Evolutionary conservation across 139 green algal genomes (phyloP).

Genomic region (Coccomyxa sp.): DNA sequence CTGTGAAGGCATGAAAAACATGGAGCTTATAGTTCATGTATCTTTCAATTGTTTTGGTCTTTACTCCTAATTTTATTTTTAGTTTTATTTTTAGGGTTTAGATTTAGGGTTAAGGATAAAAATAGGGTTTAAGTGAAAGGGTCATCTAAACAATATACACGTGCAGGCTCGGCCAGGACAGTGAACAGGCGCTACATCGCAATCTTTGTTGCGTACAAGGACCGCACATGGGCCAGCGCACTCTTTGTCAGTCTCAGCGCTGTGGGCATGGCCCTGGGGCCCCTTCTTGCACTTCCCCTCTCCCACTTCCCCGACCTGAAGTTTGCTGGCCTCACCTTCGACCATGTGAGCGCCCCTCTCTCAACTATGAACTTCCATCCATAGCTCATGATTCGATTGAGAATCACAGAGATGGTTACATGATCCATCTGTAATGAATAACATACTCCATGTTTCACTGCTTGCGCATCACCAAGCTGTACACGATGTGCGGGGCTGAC

Average conservation of each 20-base stretch:
- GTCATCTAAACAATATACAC: too few species aligned
- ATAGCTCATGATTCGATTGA: too few species aligned
- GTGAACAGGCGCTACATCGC: constrained; percentile 58
- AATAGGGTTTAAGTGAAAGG: too few species aligned
- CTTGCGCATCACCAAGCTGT: too few species aligned
- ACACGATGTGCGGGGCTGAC: too few species aligned
- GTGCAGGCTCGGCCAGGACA: constrained; percentile 30
- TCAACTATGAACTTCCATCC: neutral
- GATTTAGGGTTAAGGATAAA: too few species aligned
- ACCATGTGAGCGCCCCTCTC: constrained; percentile 5
- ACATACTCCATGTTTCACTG: neutral
- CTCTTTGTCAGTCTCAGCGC: constrained; percentile 46
- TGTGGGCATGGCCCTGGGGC: constrained; percentile 48
- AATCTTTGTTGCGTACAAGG: constrained; percentile 34
- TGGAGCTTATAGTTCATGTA: too few species aligned
- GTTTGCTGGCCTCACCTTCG: constrained; percentile 26
- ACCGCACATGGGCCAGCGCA: constrained; percentile 36
- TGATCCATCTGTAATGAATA: neutral
- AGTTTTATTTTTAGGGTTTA: too few species aligned
- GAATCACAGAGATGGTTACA: too few species aligned
- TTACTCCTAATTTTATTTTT: too few species aligned
- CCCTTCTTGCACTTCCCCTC: constrained; percentile 44
- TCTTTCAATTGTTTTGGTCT: too few species aligned
- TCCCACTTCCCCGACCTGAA: constrained; percentile 20
- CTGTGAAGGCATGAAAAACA: too few species aligned